Evolutionary conservation across 495 filamentous ascomycete genomes (phyloP).

Genomic region (Penicillium paradoxum): DNA sequence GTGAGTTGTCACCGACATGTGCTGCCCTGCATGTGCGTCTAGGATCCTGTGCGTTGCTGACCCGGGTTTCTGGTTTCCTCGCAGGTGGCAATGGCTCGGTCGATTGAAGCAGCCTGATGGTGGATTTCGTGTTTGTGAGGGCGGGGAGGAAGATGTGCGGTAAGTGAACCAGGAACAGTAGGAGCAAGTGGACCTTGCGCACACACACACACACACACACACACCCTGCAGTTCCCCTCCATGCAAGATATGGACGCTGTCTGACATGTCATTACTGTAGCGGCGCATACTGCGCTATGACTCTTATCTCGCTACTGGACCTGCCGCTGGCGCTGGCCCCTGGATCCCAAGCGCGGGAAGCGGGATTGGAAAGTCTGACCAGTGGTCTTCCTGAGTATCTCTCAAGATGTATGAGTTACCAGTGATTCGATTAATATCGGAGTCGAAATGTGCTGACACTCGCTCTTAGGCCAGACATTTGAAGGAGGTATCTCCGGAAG

Average conservation of each 20-base stretch:
- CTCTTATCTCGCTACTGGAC: constrained; percentile 74
- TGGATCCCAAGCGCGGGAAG: constrained; percentile 48
- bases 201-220: not conserved
- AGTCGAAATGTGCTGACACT: constrained; percentile 12
- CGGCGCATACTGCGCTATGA: constrained; percentile 84
- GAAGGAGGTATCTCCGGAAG: constrained; percentile 86
- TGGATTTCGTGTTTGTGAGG: constrained; percentile 72
- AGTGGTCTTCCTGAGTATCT: constrained; percentile 74
- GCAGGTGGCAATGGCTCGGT: constrained; percentile 79
- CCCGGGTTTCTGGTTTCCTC: not conserved
- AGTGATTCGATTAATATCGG: not conserved
- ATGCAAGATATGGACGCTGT: constrained; percentile 7
- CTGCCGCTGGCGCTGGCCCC: constrained; percentile 72
- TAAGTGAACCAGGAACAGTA: constrained; percentile 31
- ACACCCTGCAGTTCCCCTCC: not conserved
- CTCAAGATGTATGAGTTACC: constrained; percentile 60
- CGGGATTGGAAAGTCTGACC: constrained; percentile 51
- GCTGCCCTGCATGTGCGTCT: constrained; percentile 3
- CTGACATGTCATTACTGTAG: constrained; percentile 36
- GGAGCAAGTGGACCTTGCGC: no score
- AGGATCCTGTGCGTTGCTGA: constrained; percentile 18
- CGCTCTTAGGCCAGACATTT: constrained; percentile 73
- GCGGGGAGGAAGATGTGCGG: constrained; percentile 90
- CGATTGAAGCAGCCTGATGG: constrained; percentile 77
- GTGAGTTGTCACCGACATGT: constrained; percentile 41